Evolutionary conservation across 805 yeast species (phyloP).

Genomic region (Cyberlindnera mississippiensis): DNA sequence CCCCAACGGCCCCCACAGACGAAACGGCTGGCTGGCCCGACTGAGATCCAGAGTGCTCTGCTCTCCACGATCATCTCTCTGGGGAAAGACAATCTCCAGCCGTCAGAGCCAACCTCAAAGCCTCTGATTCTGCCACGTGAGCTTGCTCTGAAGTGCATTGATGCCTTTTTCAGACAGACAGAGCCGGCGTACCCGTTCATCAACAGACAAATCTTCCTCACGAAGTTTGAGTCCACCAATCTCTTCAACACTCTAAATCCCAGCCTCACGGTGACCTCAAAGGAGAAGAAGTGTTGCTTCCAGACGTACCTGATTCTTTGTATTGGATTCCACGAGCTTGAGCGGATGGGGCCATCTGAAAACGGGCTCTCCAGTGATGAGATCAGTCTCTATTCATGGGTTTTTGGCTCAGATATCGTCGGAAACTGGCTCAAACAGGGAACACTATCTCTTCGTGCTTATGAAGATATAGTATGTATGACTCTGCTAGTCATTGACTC

Average conservation of each 20-base stretch:
- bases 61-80: conserved; percentile 22
- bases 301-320: conserved; percentile 18
- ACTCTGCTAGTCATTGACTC: conserved; percentile 49
- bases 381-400: conserved; percentile 6
- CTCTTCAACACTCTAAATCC: conserved; percentile 20
- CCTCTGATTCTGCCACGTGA: conserved; percentile 18
- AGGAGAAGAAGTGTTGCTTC: conserved; percentile 13
- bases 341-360: conserved; percentile 7
- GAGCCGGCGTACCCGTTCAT: conserved; percentile 20
- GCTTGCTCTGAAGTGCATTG: conserved; percentile 16
- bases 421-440: conserved; percentile 14
- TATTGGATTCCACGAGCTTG: conserved; percentile 22
- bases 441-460: conserved; percentile 34
- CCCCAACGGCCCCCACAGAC: too few relatives aligned
- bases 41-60: conserved; percentile 22
- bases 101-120: conserved; percentile 7
- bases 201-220: conserved; percentile 13
- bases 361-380: conserved; percentile 11
- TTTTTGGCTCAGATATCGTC: conserved; percentile 10
- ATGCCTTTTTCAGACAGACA: conserved; percentile 17
- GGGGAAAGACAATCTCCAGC: conserved; percentile 22
- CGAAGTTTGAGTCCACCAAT: conserved; percentile 12
- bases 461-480: conserved; percentile 41
- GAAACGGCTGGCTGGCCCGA: conserved; percentile 1
- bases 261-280: conserved; percentile 2